Evolutionary conservation across 2,329 filamentous ascomycete genomes (phyloP), one percentile per base, ranked within the genome.

Genomic region (Fusarium compactum): DNA sequence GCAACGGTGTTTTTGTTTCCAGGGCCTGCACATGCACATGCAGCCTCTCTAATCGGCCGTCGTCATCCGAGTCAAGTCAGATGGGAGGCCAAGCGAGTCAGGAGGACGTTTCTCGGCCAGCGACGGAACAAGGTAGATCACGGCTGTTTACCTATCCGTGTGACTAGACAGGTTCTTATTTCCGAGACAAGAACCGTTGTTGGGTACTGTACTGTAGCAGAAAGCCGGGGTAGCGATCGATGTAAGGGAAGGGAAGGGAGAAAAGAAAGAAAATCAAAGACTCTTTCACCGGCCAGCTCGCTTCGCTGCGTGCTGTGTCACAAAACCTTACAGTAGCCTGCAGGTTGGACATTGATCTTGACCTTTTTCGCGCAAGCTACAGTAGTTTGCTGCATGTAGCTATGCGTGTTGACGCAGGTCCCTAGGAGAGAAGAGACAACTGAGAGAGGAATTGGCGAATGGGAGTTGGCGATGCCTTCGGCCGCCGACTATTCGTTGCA

Each of bases 31-130:
- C 34, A 38, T 62, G 62, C 70, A 74, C 70, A 52, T 41, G 50
- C 50, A 58, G 58, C 53, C 53, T 59, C 62, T 65, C 54, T 55
- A 40, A 20, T 55, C 57, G 41, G 60, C 53, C 68, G 58, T 74
- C 73, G 71, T 74, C 73, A 75, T 75, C 67, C 73, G 73, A 75
- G 67, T 75, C 73, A 71, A 73, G 73, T 75, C 73, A 75, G 62
- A 73, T 75, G 73, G 67, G 69, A 61, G 62, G 56, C 58, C 69
- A 52, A 41, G 32, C 50, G 69, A 75, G 73, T 75, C 73, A 75
- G 72, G 70, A 72, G 70, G 68, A 63, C 65, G 50, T 59, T 69
- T 54, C 62, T 71, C 72, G 72, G 65, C 69, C 62, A 71, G 70
- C 59, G 48, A 57, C 64, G 59, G 70, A 51, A 56, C 27, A 62